Evolutionary conservation across 2,329 filamentous ascomycete species (phyloP).

Genomic region (Teratosphaeria zuluensis): DNA sequence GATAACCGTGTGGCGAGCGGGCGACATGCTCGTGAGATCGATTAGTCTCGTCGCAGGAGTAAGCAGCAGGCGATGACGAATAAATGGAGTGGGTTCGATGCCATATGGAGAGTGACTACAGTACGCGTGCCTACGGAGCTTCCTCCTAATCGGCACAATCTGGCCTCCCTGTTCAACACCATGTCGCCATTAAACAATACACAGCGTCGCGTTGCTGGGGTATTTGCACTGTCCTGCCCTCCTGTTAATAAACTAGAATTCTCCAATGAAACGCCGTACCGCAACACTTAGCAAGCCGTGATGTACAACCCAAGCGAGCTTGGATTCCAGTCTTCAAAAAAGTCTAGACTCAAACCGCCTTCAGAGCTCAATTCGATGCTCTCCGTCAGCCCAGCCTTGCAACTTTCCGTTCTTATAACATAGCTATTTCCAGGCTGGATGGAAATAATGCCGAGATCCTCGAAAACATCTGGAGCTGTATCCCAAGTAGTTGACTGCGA

Average conservation of each 20-base stretch:
- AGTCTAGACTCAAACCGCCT: conserved; percentile 4
- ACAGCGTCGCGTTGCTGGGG: no score
- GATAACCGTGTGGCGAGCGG: no score
- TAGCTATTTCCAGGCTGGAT: conserved; percentile 6
- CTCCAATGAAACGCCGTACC: background rate
- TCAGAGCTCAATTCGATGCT: conserved; percentile 3
- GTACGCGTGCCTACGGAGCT: no score
- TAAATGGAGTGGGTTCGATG: no score
- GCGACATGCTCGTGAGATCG: no score
- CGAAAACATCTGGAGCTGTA: conserved; percentile 7
- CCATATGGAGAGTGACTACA: no score
- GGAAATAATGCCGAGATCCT: conserved; percentile 1
- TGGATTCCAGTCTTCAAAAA: conserved; percentile 7
- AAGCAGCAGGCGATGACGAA: no score
- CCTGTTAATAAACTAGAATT: no score
- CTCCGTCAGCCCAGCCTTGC: conserved; percentile 4
- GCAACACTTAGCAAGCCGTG: background rate
- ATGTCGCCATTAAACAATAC: background rate
- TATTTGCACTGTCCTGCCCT: no score
- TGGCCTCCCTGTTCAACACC: background rate
- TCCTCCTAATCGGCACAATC: background rate
- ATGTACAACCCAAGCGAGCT: background rate
- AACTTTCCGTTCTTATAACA: conserved; percentile 4
- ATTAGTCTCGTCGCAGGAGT: no score
- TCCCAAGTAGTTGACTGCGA: conserved; percentile 14